A percentile compares a stretch with the other conserved stretches of the same genome.
These are phyloP conservation scores for Allium cepa DNA, from an alignment of 106 monocot species.

Conservation along the genomic window DNA sequence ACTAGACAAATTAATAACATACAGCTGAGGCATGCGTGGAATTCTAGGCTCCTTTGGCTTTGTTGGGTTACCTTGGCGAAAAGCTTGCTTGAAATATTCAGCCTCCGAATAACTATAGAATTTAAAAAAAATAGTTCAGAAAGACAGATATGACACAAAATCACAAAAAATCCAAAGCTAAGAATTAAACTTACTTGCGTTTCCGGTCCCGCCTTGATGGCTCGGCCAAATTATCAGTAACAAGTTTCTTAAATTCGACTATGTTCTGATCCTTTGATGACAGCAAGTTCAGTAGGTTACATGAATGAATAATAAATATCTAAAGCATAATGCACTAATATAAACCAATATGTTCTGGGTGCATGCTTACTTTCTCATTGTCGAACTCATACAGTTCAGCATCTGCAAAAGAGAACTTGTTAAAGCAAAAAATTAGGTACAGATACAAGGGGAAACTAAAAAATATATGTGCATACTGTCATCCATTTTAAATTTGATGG, in stretches of 20 bases:
- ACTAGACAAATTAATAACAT: slow-evolving; percentile 17
- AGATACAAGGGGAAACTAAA: neutral
- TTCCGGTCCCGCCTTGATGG: slow-evolving; percentile 90
- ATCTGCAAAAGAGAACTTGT: slow-evolving; percentile 36
- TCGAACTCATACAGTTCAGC: slow-evolving; percentile 95
- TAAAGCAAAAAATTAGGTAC: neutral
- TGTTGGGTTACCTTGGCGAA: slow-evolving; percentile 76
- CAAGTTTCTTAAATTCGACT: slow-evolving; percentile 87
- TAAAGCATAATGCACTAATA: neutral
- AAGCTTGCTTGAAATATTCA: slow-evolving; percentile 94
- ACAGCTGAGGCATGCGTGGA: slow-evolving; percentile 98
- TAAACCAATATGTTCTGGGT: neutral
- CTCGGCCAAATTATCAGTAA: slow-evolving; percentile 87
- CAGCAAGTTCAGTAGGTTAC: neutral
- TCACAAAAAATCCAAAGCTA: neutral
- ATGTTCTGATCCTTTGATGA: slow-evolving; percentile 63
- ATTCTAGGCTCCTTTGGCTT: slow-evolving; percentile 91
- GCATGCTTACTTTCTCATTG: slow-evolving; percentile 72
- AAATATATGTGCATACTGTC: slow-evolving; percentile 56
- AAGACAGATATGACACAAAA: neutral
- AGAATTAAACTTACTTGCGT: slow-evolving; percentile 58
- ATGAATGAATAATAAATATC: neutral
- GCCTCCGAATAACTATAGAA: slow-evolving; percentile 80
- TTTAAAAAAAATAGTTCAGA: neutral
- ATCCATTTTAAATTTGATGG: slow-evolving; percentile 99